These are phyloP conservation scores for Candolleomyces efflorescens DNA, from an alignment of 768 basidiomycete species.

Conservation along the genomic window DNA sequence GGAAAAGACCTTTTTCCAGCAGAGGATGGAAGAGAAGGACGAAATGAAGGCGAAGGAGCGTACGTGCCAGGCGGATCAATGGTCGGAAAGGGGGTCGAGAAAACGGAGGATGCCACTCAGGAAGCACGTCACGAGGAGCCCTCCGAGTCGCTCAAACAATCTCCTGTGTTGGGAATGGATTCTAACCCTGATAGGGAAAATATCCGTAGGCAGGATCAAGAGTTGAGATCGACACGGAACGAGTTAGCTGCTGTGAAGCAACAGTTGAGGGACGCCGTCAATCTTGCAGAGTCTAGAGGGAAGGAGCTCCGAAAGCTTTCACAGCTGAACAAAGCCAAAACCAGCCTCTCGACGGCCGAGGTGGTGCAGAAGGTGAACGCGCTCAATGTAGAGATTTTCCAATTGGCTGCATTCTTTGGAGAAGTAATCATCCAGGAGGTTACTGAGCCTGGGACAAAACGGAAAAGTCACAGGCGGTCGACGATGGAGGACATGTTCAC, in stretches of 20 bases:
- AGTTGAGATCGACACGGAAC: constrained; percentile 5
- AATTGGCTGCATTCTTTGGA: constrained; percentile 42
- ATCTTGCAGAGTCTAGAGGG: constrained; percentile 34
- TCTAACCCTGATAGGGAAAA: constrained; percentile 2
- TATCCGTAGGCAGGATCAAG: constrained; percentile 9
- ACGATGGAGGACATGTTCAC: background rate
- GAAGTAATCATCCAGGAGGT: constrained; percentile 31
- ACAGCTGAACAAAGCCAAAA: constrained; percentile 38
- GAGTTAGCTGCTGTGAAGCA: constrained; percentile 7
- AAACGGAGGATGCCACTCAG: constrained; percentile 5
- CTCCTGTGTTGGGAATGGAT: constrained; percentile 2
- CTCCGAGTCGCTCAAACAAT: background rate
- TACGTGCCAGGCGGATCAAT: no score
- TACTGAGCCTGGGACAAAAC: constrained; percentile 2
- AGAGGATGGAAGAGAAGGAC: no score
- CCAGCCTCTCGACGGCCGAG: constrained; percentile 38
- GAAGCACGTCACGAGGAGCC: background rate
- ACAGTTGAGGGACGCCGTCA: constrained; percentile 12
- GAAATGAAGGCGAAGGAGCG: no score
- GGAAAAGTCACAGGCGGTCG: background rate
- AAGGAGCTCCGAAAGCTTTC: constrained; percentile 45
- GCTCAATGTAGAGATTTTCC: constrained; percentile 49
- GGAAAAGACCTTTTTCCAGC: no score
- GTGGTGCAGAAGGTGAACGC: constrained; percentile 35
- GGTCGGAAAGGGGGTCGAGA: background rate